A percentile compares a stretch with the other conserved stretches of the same genome.
phyloP scores from a whole-genome alignment of 169 alveolate genomes.

The Plasmodium inui region DNA sequence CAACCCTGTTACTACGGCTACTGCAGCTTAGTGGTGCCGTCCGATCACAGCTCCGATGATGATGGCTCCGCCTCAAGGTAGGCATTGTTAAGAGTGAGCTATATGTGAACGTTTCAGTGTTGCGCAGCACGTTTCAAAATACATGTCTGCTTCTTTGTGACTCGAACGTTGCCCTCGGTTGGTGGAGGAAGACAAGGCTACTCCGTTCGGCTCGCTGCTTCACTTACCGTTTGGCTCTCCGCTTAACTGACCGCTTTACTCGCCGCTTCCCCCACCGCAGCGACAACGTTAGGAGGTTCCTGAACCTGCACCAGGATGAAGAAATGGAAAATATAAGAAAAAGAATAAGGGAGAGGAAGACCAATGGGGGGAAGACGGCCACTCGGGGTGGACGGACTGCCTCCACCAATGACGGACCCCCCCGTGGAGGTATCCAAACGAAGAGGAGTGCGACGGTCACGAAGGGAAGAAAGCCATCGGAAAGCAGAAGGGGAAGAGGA shows the following conservation, averaged over 20 bases:
- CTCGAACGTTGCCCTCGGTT: neutral
- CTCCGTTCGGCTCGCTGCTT: neutral
- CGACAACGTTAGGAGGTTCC: constrained; percentile 3
- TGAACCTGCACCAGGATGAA: constrained; percentile 22
- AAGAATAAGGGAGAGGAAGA: constrained; percentile 10
- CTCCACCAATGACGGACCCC: neutral
- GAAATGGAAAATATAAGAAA: constrained; percentile 36
- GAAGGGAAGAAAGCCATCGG: neutral
- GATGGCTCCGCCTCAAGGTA: neutral
- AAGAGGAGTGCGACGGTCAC: neutral
- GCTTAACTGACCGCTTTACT: neutral
- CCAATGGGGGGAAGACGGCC: neutral
- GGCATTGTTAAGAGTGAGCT: neutral
- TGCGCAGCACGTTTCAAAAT: neutral
- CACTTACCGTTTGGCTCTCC: neutral
- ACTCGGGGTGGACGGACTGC: neutral
- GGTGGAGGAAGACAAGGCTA: neutral
- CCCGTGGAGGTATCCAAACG: neutral
- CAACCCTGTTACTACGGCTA: neutral
- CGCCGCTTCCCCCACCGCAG: neutral
- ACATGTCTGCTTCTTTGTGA: no score
- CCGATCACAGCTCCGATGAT: neutral
- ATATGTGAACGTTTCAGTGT: neutral
- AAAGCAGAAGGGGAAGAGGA: constrained; percentile 20
- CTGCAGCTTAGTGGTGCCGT: neutral